Evolutionary conservation across 768 basidiomycete genomes (phyloP).

Genomic region (Mycena filopes): DNA sequence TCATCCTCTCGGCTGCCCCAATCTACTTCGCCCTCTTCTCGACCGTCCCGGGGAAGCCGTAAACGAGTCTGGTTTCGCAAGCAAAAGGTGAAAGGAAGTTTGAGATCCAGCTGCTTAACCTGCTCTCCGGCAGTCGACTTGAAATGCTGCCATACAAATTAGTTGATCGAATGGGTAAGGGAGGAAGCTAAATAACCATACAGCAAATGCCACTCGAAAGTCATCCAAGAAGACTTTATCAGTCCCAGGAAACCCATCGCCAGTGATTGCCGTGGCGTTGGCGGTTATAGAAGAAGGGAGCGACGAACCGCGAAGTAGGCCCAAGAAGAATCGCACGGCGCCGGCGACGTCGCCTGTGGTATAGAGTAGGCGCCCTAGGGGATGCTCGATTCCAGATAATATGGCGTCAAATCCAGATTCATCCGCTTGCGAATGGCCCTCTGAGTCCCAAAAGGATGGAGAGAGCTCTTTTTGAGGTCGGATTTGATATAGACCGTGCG

Average conservation of each 20-base stretch:
- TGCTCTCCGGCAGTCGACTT: constrained; percentile 64
- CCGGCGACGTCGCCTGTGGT: constrained; percentile 86
- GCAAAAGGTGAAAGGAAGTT: constrained; percentile 76
- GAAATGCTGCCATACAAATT: constrained; percentile 67
- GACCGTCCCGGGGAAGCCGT: constrained; percentile 63
- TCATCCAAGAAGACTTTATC: constrained; percentile 87
- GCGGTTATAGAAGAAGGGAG: constrained; percentile 33
- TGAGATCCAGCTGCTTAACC: constrained; percentile 55
- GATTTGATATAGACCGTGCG: constrained; percentile 69
- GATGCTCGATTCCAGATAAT: constrained; percentile 80
- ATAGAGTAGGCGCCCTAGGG: constrained; percentile 86
- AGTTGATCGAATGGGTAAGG: neutral
- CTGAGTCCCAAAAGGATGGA: constrained; percentile 84
- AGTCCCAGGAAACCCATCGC: constrained; percentile 43
- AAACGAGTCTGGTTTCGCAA: constrained; percentile 65
- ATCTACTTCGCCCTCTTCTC: constrained; percentile 52
- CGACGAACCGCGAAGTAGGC: constrained; percentile 66
- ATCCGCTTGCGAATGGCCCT: constrained; percentile 56
- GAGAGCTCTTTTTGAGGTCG: constrained; percentile 70
- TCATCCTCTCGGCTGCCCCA: constrained; percentile 76
- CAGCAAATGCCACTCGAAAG: constrained; percentile 87
- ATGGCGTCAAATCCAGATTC: constrained; percentile 68
- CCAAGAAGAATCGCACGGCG: constrained; percentile 83
- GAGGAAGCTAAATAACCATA: constrained; percentile 47
- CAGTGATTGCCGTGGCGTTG: constrained; percentile 34